Percentiles rank a stretch among this genome's conserved stretches.
Conservation (phyloP, 1,284 basidiomycete species). For the Ganoderma boninense region DNA sequence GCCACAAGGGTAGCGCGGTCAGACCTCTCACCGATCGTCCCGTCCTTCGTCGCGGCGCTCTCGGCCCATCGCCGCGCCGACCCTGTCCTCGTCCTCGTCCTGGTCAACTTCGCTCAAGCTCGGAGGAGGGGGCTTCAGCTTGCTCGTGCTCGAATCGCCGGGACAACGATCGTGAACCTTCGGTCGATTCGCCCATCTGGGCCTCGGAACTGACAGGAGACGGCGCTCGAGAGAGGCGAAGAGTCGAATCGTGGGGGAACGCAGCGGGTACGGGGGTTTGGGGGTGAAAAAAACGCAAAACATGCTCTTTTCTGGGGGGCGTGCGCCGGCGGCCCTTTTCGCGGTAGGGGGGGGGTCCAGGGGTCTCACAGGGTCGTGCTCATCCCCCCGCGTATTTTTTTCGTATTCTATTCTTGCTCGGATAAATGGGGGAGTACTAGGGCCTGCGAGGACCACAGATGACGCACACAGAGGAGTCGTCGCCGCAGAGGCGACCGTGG, state of each 20-base stretch:
- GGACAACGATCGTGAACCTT: constrained; percentile 35
- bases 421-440: too few species aligned
- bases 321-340: too few species aligned
- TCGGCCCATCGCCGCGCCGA: constrained; percentile 15
- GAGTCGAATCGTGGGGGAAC: constrained; percentile 37
- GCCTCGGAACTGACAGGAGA: constrained; percentile 24
- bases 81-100: not conserved
- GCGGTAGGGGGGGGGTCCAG: too few species aligned
- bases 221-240: constrained; percentile 31
- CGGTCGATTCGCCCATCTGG: constrained; percentile 39
- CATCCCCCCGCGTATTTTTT: too few species aligned
- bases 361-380: too few species aligned
- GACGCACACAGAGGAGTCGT: too few species aligned
- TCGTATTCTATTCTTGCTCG: too few species aligned
- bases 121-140: constrained; percentile 13
- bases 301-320: too few species aligned
- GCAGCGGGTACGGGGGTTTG: constrained; percentile 28
- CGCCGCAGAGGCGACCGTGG: too few species aligned
- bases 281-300: too few species aligned
- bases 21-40: constrained; percentile 17
- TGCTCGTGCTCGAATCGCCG: constrained; percentile 23
- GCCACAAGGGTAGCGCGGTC: constrained; percentile 26
- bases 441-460: too few species aligned
- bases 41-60: constrained; percentile 24
- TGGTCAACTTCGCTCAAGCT: constrained; percentile 7